A percentile compares a stretch with the other conserved stretches of the same genome.
phyloP scores from a whole-genome alignment of 2,329 filamentous ascomycete species.

The Neocucurbitaria cava region DNA sequence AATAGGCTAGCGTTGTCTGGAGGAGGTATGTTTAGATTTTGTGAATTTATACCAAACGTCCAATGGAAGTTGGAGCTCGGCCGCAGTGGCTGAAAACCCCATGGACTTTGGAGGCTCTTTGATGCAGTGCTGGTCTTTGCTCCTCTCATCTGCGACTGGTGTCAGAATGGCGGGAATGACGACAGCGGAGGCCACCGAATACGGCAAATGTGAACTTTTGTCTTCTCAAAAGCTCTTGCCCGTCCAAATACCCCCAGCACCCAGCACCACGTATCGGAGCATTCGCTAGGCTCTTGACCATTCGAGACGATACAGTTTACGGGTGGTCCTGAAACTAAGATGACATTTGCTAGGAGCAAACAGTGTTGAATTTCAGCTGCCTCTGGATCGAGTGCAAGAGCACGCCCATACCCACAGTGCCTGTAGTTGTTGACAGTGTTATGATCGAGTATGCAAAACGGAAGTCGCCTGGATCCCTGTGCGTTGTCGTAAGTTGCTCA shows the following conservation, averaged over 20 bases:
- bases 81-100: background rate
- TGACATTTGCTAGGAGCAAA: background rate
- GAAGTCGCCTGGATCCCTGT: too few species aligned
- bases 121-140: background rate
- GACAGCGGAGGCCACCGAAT: background rate
- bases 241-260: background rate
- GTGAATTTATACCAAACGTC: background rate
- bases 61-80: background rate
- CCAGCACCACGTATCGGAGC: background rate
- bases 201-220: too few species aligned
- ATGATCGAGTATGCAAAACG: too few species aligned
- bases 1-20: constrained; percentile 6
- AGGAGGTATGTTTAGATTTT: background rate
- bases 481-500: too few species aligned
- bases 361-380: too few species aligned
- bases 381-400: too few species aligned
- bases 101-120: background rate
- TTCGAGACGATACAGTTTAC: too few species aligned
- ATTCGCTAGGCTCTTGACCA: background rate
- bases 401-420: too few species aligned
- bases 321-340: background rate
- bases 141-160: background rate
- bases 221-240: too few species aligned
- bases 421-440: too few species aligned
- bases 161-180: background rate